Evolutionary conservation across 2,329 filamentous ascomycete genomes (phyloP).

Genomic region (Fusarium ramigenum): DNA sequence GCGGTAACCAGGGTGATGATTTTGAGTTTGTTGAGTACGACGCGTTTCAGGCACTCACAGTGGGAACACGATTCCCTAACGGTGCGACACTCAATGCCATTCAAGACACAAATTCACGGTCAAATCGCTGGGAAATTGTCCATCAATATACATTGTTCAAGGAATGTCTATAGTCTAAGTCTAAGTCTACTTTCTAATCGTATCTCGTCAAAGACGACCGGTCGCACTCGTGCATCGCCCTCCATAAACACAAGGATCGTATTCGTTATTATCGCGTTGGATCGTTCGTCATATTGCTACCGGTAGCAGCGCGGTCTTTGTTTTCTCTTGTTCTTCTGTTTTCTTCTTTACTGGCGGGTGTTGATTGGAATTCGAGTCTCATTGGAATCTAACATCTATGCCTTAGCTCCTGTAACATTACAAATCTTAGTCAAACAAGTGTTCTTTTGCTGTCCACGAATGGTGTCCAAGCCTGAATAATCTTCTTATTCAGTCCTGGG

Average conservation of each 20-base stretch:
- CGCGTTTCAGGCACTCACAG: background rate
- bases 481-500: slow-evolving; percentile 21
- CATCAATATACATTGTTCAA: background rate
- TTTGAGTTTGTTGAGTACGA: background rate
- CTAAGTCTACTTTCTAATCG: slow-evolving; percentile 7
- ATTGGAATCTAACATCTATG: slow-evolving; percentile 33
- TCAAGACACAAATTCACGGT: background rate
- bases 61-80: background rate
- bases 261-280: background rate
- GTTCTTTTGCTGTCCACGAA: background rate
- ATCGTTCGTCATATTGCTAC: slow-evolving; percentile 19
- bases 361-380: slow-evolving; percentile 30
- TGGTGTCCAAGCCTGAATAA: background rate
- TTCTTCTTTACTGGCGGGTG: slow-evolving; percentile 16
- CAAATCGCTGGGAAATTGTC: too few relatives aligned
- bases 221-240: background rate
- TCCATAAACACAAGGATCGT: slow-evolving; percentile 16
- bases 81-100: background rate
- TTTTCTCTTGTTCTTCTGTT: background rate
- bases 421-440: slow-evolving; percentile 29
- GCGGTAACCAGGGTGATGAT: background rate
- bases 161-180: slow-evolving; percentile 27
- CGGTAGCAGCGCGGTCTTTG: background rate
- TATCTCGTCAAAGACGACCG: slow-evolving; percentile 13
- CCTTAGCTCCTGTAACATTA: slow-evolving; percentile 32